Evolutionary conservation across 345 rosid genomes (phyloP).

Genomic region (Euphorbia pulcherrima): DNA sequence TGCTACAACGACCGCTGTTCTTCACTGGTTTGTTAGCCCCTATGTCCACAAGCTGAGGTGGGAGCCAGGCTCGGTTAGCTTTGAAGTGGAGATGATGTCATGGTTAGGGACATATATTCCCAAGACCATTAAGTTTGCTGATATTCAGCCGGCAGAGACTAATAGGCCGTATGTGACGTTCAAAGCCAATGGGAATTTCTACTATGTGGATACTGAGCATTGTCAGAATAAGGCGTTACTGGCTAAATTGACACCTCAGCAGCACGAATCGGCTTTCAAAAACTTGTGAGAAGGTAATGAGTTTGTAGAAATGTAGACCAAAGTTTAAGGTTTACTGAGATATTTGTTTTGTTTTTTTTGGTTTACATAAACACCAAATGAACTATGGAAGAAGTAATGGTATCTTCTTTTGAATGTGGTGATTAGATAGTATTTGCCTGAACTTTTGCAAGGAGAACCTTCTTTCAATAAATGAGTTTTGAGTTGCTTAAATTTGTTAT

Average conservation of each 20-base stretch:
- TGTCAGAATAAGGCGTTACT: constrained; percentile 87
- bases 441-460: neutral
- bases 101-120: constrained; percentile 70
- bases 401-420: no score
- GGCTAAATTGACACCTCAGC: constrained; percentile 68
- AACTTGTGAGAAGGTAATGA: constrained; percentile 41
- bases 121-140: constrained; percentile 70
- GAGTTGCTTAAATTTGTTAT: no score
- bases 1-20: constrained; percentile 69
- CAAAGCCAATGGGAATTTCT: constrained; percentile 69
- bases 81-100: constrained; percentile 90
- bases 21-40: constrained; percentile 94
- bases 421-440: no score
- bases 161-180: constrained; percentile 86
- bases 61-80: constrained; percentile 88
- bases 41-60: constrained; percentile 85
- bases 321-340: neutral
- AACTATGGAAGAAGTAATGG: no score
- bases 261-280: constrained; percentile 77
- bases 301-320: neutral
- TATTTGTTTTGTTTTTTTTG: no score
- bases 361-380: no score
- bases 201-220: constrained; percentile 69
- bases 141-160: constrained; percentile 64
- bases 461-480: neutral